Evolutionary conservation across 2,329 filamentous ascomycete genomes (phyloP).

Genomic region (Penicillium polonicum): DNA sequence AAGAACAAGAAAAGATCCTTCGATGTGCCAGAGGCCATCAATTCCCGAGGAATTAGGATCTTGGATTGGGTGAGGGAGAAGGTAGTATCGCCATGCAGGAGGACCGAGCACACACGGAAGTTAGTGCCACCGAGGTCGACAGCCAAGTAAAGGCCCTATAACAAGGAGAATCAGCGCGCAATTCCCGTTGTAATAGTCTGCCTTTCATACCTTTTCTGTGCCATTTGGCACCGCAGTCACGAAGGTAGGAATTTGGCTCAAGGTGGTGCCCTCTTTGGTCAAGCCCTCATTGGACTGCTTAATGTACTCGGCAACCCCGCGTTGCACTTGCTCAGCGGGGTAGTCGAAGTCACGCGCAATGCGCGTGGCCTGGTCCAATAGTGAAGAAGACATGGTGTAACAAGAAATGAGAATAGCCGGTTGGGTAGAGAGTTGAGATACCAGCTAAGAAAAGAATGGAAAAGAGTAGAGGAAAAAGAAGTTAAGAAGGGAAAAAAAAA

Average conservation of each 20-base stretch:
- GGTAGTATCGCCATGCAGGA: conserved; percentile 89
- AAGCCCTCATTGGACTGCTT: conserved; percentile 85
- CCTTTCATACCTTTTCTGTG: conserved; percentile 76
- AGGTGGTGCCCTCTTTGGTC: conserved; percentile 69
- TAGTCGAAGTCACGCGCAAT: conserved; percentile 86
- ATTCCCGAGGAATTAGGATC: conserved; percentile 79
- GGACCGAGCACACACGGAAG: conserved; percentile 94
- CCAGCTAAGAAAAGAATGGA: background rate
- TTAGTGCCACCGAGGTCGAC: conserved; percentile 98
- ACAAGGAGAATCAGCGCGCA: conserved; percentile 16
- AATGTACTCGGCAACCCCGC: conserved; percentile 80
- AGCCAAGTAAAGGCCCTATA: conserved; percentile 86
- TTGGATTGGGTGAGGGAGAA: conserved; percentile 94
- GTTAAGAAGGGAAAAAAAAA: conserved; percentile 1
- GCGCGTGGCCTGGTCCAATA: conserved; percentile 70
- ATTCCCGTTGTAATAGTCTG: background rate
- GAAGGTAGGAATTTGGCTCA: conserved; percentile 97
- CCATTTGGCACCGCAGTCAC: conserved; percentile 95
- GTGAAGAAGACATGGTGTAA: conserved; percentile 33
- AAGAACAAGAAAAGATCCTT: conserved; percentile 89
- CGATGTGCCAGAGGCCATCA: conserved; percentile 86
- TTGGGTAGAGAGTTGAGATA: background rate
- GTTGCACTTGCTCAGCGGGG: conserved; percentile 72
- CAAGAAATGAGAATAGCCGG: conserved; percentile 6
- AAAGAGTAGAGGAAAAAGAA: background rate